A percentile compares a stretch with the other conserved stretches of the same genome.
phyloP scores from a whole-genome alignment of 163 green algal species.

The Scenedesmus sp. region DNA sequence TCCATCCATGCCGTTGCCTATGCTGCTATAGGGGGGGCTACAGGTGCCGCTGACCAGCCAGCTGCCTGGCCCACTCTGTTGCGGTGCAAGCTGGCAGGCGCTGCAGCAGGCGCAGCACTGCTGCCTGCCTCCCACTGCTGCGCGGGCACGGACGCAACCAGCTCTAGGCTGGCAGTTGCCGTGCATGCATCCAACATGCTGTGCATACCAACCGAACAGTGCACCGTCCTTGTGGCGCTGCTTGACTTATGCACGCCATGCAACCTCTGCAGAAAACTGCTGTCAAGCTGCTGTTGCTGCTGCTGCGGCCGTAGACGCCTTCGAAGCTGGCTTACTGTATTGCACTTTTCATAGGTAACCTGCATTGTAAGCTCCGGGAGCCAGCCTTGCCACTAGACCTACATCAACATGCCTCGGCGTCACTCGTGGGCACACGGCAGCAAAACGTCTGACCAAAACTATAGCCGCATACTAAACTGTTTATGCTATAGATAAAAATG shows the following conservation, averaged over 20 bases:
- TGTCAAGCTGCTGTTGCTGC: constrained; percentile 7
- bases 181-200: not conserved
- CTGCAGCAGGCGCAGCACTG: not conserved
- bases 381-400: not conserved
- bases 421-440: not conserved
- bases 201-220: not conserved
- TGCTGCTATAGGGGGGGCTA: not conserved
- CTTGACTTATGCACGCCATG: not conserved
- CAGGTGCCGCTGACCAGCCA: not conserved
- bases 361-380: not conserved
- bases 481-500: not conserved
- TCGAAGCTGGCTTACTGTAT: not conserved
- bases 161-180: not conserved
- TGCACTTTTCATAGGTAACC: not conserved
- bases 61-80: not conserved
- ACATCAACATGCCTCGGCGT: not conserved
- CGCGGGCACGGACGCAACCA: not conserved
- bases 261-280: not conserved
- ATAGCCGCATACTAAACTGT: not conserved
- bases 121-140: not conserved
- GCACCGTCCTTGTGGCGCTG: not conserved
- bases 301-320: not conserved
- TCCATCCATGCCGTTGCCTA: not conserved
- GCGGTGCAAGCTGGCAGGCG: not conserved
- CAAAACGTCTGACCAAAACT: not conserved